Evolutionary conservation across 2,329 filamentous ascomycete species (phyloP).

Genomic region (Calonectria honghensis): DNA sequence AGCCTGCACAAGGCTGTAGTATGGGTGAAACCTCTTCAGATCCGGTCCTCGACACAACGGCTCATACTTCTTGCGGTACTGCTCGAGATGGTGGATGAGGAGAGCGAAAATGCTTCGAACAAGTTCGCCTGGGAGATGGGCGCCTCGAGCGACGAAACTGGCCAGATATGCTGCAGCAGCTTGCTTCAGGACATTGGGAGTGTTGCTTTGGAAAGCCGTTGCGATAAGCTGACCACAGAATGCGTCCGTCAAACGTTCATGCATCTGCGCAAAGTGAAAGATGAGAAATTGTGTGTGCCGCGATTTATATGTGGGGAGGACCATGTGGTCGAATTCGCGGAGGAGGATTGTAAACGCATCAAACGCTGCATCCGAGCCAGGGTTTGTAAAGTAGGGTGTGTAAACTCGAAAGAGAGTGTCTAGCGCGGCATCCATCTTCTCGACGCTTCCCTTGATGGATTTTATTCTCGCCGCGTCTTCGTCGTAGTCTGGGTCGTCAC

Average conservation of each 20-base stretch:
- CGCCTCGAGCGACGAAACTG: constrained; percentile 94
- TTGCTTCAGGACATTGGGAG: constrained; percentile 84
- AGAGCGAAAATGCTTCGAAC: constrained; percentile 90
- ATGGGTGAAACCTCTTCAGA: constrained; percentile 86
- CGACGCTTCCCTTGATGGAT: constrained; percentile 85
- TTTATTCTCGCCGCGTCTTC: constrained; percentile 79
- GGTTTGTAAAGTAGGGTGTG: constrained; percentile 80
- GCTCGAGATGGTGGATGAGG: constrained; percentile 85
- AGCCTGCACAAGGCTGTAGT: constrained; percentile 92
- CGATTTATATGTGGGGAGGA: constrained; percentile 92
- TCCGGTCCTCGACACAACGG: constrained; percentile 87
- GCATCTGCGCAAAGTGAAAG: constrained; percentile 94
- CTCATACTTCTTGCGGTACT: constrained; percentile 84
- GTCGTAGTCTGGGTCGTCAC: constrained; percentile 80
- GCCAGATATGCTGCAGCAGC: constrained; percentile 94
- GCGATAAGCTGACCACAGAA: constrained; percentile 84
- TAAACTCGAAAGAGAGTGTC: constrained; percentile 92
- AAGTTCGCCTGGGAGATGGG: constrained; percentile 83
- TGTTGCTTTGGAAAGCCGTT: constrained; percentile 73
- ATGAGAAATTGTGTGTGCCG: constrained; percentile 96
- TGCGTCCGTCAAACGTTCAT: constrained; percentile 84
- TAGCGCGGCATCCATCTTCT: constrained; percentile 93
- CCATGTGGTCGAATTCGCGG: constrained; percentile 89
- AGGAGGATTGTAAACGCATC: constrained; percentile 87
- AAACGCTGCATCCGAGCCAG: constrained; percentile 80